Conservation (phyloP, 495 filamentous ascomycete species). For the Aspergillus avenaceus region DNA sequence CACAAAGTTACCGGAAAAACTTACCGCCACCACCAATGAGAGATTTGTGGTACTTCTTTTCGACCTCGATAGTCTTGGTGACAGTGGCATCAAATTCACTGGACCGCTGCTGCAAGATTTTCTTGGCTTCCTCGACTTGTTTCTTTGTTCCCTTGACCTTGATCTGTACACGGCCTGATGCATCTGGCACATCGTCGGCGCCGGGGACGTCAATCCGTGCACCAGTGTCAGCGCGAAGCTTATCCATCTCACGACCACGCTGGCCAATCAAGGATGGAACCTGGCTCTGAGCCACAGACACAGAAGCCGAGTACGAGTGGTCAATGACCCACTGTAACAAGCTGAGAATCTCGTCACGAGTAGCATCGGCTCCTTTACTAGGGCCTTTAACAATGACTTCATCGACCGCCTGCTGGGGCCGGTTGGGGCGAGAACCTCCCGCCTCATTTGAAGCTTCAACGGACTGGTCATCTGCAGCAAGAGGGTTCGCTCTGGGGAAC, state of each 20-base stretch:
- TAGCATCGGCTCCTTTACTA: constrained; percentile 84
- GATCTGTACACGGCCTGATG: constrained; percentile 69
- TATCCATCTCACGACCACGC: constrained; percentile 84
- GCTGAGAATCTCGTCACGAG: constrained; percentile 82
- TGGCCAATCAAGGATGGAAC: constrained; percentile 86
- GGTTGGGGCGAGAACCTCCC: constrained; percentile 54
- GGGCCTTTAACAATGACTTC: constrained; percentile 90
- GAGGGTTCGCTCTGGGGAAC: constrained; percentile 70
- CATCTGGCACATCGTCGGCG: constrained; percentile 54
- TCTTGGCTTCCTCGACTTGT: constrained; percentile 86
- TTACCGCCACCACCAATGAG: constrained; percentile 87
- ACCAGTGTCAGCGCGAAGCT: constrained; percentile 74
- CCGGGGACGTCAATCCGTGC: constrained; percentile 88
- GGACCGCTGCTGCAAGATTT: constrained; percentile 76
- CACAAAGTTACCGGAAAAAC: constrained; percentile 20
- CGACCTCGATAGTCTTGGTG: constrained; percentile 76
- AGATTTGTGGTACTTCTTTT: constrained; percentile 85
- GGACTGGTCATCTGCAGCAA: constrained; percentile 64
- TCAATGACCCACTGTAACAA: constrained; percentile 83
- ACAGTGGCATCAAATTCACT: constrained; percentile 83
- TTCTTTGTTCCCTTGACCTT: constrained; percentile 85
- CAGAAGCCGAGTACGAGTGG: constrained; percentile 69
- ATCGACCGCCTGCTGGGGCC: constrained; percentile 71
- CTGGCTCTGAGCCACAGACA: constrained; percentile 83
- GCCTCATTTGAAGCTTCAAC: constrained; percentile 68